Evolutionary conservation across 306 rosid genomes (phyloP), one percentile per base, ranked within the genome.

Genomic region (Trifolium dubium): DNA sequence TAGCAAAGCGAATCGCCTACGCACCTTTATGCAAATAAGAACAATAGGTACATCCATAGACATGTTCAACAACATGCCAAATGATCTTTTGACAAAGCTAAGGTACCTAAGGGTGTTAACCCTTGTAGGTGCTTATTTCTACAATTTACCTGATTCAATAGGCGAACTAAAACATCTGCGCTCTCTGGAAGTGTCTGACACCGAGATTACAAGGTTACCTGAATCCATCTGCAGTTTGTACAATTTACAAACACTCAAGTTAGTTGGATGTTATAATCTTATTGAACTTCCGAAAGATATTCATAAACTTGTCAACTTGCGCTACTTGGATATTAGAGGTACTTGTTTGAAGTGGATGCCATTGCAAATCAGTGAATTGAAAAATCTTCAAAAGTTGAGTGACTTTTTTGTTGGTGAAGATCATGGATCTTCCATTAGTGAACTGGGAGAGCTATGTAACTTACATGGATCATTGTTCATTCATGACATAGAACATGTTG

Each of bases 181-280:
- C 37, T 77, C 77, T 69, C 68, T 84, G 3, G 78, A 84, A 35
- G 55, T 73, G 49, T 60, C 59, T 37, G 58, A 49, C 56, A 39
- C 72, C 10, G 40, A 28, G 58, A 69, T 84, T 10, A 19, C 0
- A 8, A 15, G 14, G 59, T 77, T 84, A 43, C 87, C 83, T 17
- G 37, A 69, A 64, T 77, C 80, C 41, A 73, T 80, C 11, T 54
- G 75, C 53, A 49, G 9, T 23, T 69, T 84, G 85, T 58, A 64
- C 80, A 80, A 80, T 62, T 77, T 84, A 60, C 80, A 84, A 64
- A 80, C 83, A 10, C 72, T 84, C 43, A 80, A 80, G 75, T 41
- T 80, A 58, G 53, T 40, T 17, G 72, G 65, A 23, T 69, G 82
- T 14, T 50, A 10, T n/a, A 65, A 68, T 28, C 84, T 80, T 31